Base-by-base conservation (phyloP, 2,329 filamentous ascomycete species). In the Verticillium dahliae region DNA sequence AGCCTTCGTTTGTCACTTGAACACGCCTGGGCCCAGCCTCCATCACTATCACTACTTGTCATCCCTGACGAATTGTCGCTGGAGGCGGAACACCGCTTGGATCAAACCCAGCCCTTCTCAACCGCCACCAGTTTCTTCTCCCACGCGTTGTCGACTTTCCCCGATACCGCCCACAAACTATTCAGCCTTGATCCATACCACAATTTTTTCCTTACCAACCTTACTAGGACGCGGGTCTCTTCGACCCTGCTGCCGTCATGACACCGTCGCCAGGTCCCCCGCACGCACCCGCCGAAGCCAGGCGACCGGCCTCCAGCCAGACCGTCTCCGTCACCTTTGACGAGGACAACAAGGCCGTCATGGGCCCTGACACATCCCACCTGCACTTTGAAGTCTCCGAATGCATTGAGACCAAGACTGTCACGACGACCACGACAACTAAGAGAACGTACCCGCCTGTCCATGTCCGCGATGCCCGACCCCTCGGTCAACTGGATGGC, bases 361-460 rank as follows among this genome's bases (percentile, higher is more conserved):
- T 69, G 58, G 71, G 71, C 63, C 70, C 67, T 66, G 64, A 66
- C 56, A 58, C 61, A 27, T 74, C 69, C 63, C 78, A 68, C 66
- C 79, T 76, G 67, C 82, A 85, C 68, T 82, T 88, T 66, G 82
- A 85, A 65, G 77, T 88, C 56, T 83, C 83, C 63, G 85, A 88
- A 69, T 88, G 85, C 67, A 83, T 88, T 69, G 86, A 88, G 75
- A 88, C 85, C 15, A 88, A 85, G 73, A 88, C 85, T 11, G 86
- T 97, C 65, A 97, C 93, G 1, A 97, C 94, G 0, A 97, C 93
- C 0, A 97, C 92, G 0, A 96, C 92, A 0, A 96, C 93, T 1
- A 91, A 92, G 66, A 88, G 74, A 82, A 91, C 75, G 75, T 96
- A 95, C 67, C 93, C 94, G 56, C 92, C 92, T n/a, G 80, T 97